phyloP scores from a whole-genome alignment of 2,329 filamentous ascomycete genomes.

The Lachnellula cervina region DNA sequence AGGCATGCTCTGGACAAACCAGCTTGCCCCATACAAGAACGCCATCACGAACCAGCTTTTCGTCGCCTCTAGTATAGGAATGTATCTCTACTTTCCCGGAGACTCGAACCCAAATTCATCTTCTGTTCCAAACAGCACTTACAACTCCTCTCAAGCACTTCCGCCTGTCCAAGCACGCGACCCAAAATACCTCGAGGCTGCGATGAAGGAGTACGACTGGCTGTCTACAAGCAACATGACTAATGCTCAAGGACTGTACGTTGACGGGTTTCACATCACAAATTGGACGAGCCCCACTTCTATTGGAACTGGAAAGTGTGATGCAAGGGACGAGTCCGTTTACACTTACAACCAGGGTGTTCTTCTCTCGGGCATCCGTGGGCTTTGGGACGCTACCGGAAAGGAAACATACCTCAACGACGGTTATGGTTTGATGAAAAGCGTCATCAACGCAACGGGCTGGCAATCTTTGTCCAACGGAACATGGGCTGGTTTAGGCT shows the following conservation, averaged over 20 bases:
- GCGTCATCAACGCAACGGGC: slow-evolving; percentile 73
- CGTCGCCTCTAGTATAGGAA: slow-evolving; percentile 76
- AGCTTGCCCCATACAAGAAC: slow-evolving; percentile 82
- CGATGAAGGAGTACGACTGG: slow-evolving; percentile 79
- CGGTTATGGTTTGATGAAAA: slow-evolving; percentile 70
- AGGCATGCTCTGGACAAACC: slow-evolving; percentile 88
- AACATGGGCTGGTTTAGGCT: slow-evolving; percentile 69
- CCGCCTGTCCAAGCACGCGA: slow-evolving; percentile 37
- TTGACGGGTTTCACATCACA: slow-evolving; percentile 83
- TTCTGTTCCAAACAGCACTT: not conserved
- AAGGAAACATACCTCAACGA: slow-evolving; percentile 67
- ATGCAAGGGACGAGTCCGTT: slow-evolving; percentile 79
- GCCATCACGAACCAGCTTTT: slow-evolving; percentile 92
- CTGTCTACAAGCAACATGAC: slow-evolving; percentile 75
- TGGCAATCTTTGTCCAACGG: slow-evolving; percentile 49
- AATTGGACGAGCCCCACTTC: slow-evolving; percentile 51
- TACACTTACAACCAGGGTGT: slow-evolving; percentile 97
- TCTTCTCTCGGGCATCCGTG: slow-evolving; percentile 73
- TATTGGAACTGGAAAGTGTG: slow-evolving; percentile 63
- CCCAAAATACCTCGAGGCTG: slow-evolving; percentile 64
- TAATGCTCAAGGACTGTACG: slow-evolving; percentile 69
- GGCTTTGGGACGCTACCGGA: slow-evolving; percentile 74
- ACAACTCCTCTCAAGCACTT: not conserved
- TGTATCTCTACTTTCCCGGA: slow-evolving; percentile 87
- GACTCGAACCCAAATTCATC: slow-evolving; percentile 54